phyloP scores from a whole-genome alignment of 176 grass and related monocot species.

The Raddia guianensis region DNA sequence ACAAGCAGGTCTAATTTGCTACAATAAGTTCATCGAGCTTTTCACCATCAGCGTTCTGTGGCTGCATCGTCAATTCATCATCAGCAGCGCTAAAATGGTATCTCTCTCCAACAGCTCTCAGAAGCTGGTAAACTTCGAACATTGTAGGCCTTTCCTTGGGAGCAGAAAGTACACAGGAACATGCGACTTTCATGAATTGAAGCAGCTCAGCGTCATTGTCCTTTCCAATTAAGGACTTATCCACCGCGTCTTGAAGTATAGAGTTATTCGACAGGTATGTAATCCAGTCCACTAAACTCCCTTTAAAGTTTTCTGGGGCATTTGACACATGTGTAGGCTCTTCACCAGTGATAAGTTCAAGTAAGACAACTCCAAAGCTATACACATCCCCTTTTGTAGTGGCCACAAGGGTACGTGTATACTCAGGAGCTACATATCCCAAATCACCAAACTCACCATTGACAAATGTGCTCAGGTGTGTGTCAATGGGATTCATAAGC shows the following conservation, averaged over 20 bases:
- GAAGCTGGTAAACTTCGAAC: conserved; percentile 94
- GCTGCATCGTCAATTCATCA: conserved; percentile 61
- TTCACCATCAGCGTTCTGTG: conserved; percentile 41
- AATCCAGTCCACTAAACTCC: conserved; percentile 95
- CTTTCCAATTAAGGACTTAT: conserved; percentile 91
- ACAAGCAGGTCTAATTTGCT: conserved; percentile 48
- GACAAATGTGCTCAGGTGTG: conserved; percentile 90
- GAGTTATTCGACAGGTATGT: conserved; percentile 91
- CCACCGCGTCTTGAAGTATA: conserved; percentile 78
- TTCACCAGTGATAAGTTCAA: conserved; percentile 81
- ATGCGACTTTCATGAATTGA: conserved; percentile 85
- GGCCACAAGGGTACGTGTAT: conserved; percentile 80
- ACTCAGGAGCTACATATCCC: conserved; percentile 92
- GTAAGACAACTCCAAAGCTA: conserved; percentile 90
- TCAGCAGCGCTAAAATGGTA: conserved; percentile 76
- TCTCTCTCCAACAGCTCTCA: conserved; percentile 78
- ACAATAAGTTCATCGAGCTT: conserved; percentile 79
- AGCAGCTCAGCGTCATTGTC: conserved; percentile 75
- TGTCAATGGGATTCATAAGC: conserved; percentile 97
- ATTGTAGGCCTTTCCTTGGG: conserved; percentile 85
- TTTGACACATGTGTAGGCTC: conserved; percentile 65
- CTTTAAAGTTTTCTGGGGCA: conserved; percentile 87
- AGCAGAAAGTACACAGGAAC: conserved; percentile 69
- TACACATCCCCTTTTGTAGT: conserved; percentile 89
- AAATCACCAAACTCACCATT: conserved; percentile 93